Percentiles rank a stretch among this genome's conserved stretches.
phyloP scores from a whole-genome alignment of 139 green algal genomes.

The Desmodesmus armatus region DNA sequence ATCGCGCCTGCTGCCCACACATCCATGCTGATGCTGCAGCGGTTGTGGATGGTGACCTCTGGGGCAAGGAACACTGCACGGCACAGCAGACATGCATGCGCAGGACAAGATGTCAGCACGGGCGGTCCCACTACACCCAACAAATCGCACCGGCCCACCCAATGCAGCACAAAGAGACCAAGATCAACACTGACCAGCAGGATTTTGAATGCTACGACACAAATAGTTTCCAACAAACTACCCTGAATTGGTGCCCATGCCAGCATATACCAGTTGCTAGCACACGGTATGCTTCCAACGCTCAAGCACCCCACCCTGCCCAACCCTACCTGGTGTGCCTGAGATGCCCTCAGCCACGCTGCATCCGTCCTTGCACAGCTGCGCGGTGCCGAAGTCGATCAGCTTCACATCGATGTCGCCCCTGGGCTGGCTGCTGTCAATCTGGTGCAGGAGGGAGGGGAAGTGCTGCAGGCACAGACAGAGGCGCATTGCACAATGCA shows the following conservation, averaged over 20 bases:
- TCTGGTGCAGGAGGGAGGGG: conserved; percentile 12
- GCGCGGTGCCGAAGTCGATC: conserved; percentile 43
- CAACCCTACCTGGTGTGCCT: conserved; percentile 34
- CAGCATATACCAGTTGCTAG: background rate
- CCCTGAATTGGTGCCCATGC: background rate
- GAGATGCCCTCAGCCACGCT: conserved; percentile 35
- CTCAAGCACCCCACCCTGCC: background rate
- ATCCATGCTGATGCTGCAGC: conserved; percentile 35
- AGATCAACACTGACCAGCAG: background rate
- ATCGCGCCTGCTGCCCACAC: conserved; percentile 54
- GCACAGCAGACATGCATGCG: background rate
- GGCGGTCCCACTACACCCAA: background rate
- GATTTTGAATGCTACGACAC: background rate
- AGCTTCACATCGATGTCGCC: conserved; percentile 11
- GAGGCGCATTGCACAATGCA: no score
- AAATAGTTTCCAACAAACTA: background rate
- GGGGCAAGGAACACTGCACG: conserved; percentile 54
- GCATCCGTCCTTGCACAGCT: conserved; percentile 39
- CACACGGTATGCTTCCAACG: background rate
- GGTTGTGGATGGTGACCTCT: conserved; percentile 33
- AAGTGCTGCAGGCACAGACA: no score
- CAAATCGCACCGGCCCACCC: background rate
- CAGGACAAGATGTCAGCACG: background rate
- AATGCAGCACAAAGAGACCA: background rate
- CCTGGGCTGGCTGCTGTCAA: conserved; percentile 38